A percentile compares a stretch with the other conserved stretches of the same genome.
Conservation (phyloP, 129 eudicot genomes). For the Flaveria brownii region DNA sequence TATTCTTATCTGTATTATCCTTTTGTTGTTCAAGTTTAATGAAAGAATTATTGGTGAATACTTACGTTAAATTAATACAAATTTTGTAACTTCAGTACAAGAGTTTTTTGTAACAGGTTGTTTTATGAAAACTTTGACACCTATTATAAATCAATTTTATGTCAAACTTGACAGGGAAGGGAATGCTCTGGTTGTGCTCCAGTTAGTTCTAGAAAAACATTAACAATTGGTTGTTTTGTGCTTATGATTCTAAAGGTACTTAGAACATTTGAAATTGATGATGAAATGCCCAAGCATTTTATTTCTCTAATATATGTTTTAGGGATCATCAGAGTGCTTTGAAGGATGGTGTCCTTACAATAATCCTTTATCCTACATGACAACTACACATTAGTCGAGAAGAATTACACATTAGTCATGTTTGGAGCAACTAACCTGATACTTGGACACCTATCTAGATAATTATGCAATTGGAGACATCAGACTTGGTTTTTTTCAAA, state of each 20-base stretch:
- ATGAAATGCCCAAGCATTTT: neutral
- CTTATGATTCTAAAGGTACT: constrained; percentile 87
- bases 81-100: neutral
- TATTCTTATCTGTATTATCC: constrained; percentile 79
- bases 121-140: constrained; percentile 1
- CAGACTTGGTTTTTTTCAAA: too few species aligned
- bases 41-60: neutral
- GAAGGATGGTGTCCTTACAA: constrained; percentile 75
- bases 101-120: constrained; percentile 2
- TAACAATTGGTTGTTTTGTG: constrained; percentile 82
- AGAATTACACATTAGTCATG: too few species aligned
- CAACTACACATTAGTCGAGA: constrained; percentile 35
- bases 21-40: neutral
- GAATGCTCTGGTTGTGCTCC: constrained; percentile 97
- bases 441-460: too few species aligned
- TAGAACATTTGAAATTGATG: constrained; percentile 13
- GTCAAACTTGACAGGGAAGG: constrained; percentile 56
- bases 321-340: constrained; percentile 54
- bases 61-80: neutral
- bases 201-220: constrained; percentile 90
- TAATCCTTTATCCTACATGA: constrained; percentile 85
- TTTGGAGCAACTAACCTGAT: too few species aligned
- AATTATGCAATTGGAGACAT: too few species aligned
- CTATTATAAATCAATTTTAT: constrained; percentile 15
- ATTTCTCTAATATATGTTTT: constrained; percentile 16